phyloP scores from a whole-genome alignment of 176 grass and related monocot genomes.

The Oryza australiensis region DNA sequence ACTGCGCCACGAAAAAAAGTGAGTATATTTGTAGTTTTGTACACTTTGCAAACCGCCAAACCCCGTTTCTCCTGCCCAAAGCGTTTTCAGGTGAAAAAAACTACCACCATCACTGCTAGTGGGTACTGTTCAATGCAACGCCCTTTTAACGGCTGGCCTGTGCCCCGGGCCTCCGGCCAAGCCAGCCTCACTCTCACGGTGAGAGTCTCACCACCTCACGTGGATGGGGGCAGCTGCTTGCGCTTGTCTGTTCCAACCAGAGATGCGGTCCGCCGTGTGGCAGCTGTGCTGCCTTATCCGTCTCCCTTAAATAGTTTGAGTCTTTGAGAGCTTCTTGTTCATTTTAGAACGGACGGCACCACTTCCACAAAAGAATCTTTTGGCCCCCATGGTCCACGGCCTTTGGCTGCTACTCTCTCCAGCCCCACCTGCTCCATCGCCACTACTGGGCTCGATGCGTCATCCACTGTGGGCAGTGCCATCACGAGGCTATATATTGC shows the following conservation, averaged over 20 bases:
- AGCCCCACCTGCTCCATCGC: no score
- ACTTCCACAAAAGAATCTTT: conserved; percentile 2
- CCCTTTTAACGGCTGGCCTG: background rate
- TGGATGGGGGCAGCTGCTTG: background rate
- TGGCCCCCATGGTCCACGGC: conserved; percentile 28
- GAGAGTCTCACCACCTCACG: background rate
- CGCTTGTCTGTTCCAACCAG: background rate
- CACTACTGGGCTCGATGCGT: background rate
- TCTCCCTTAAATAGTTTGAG: conserved; percentile 28
- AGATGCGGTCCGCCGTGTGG: background rate
- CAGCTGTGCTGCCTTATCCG: conserved; percentile 28
- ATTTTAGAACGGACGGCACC: conserved; percentile 2
- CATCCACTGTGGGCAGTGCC: background rate
- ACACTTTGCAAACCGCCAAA: background rate
- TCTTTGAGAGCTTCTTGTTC: conserved; percentile 8
- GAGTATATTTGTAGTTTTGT: background rate
- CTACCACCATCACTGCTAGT: background rate
- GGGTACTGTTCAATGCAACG: background rate
- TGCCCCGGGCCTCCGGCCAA: background rate
- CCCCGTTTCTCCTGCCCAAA: background rate
- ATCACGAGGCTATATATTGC: background rate
- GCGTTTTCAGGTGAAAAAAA: conserved; percentile 28
- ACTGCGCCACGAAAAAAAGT: background rate
- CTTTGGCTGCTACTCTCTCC: background rate
- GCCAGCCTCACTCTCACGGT: no score